These are phyloP conservation scores for Eimeria sp. DNA, from an alignment of 169 alveolate species.

Conservation along the genomic window DNA sequence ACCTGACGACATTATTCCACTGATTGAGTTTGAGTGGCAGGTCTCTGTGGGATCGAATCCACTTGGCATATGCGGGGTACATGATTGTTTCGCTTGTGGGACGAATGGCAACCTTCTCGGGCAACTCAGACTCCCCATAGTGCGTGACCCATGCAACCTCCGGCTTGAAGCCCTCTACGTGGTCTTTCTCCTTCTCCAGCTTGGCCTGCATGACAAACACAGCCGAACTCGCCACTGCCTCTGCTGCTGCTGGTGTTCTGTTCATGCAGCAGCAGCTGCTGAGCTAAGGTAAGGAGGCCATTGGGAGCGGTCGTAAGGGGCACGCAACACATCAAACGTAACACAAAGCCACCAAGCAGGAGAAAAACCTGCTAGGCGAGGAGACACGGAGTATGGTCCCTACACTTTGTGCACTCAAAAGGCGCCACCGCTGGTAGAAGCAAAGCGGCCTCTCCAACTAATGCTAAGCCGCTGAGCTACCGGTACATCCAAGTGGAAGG, in stretches of 20 bases:
- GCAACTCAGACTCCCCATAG: slow-evolving; percentile 92
- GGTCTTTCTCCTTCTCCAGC: slow-evolving; percentile 98
- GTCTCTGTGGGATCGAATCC: slow-evolving; percentile 99
- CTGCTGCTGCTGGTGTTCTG: slow-evolving; percentile 3
- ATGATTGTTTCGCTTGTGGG: slow-evolving; percentile 99
- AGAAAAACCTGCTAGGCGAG: neutral
- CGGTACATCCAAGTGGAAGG: no score
- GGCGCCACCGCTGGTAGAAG: no score
- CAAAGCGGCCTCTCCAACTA: no score
- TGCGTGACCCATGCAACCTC: slow-evolving; percentile 99
- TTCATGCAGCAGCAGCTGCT: neutral
- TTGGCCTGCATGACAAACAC: slow-evolving; percentile 90
- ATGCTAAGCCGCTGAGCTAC: no score
- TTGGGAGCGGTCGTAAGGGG: no score
- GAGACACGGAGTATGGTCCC: neutral
- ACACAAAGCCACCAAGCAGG: neutral
- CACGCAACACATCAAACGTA: no score
- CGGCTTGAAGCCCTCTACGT: slow-evolving; percentile 99
- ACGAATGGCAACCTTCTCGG: slow-evolving; percentile 98
- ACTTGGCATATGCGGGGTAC: slow-evolving; percentile 99
- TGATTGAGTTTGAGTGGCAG: slow-evolving; percentile 99
- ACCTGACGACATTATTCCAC: slow-evolving; percentile 85
- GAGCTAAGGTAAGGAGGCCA: neutral
- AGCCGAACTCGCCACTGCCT: neutral
- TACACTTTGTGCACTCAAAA: neutral